Evolutionary conservation across 768 basidiomycete genomes (phyloP).

Genomic region (Pulveroboletus sp.): DNA sequence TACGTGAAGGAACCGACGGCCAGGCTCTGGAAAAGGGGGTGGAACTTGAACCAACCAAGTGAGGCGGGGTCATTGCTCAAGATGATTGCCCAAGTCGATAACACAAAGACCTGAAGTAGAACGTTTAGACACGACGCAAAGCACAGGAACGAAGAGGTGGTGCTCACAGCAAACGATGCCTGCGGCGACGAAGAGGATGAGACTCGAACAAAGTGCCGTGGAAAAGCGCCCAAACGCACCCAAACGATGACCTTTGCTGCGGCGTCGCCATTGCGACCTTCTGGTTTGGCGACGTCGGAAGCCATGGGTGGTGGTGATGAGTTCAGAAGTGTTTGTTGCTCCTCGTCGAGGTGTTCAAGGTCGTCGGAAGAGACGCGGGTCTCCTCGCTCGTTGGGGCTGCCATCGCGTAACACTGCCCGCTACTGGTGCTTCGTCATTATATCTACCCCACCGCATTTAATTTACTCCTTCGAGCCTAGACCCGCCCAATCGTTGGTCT

Average conservation of each 20-base stretch:
- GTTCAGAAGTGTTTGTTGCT: conserved; percentile 17
- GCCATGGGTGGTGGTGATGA: conserved; percentile 15
- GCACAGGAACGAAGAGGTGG: background rate
- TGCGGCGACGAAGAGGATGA: background rate
- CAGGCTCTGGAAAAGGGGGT: conserved; percentile 60
- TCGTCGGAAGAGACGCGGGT: background rate
- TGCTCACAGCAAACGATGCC: conserved; percentile 20
- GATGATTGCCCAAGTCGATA: conserved; percentile 44
- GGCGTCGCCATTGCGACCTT: conserved; percentile 38
- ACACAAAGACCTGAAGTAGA: conserved; percentile 35
- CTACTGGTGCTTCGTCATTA: background rate
- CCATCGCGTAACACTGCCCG: background rate
- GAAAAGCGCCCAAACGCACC: conserved; percentile 28
- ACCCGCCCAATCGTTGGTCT: no score
- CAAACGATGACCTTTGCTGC: conserved; percentile 33
- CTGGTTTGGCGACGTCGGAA: conserved; percentile 30
- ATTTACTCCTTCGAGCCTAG: no score
- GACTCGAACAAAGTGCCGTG: background rate
- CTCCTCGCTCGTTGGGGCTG: background rate
- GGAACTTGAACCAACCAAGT: conserved; percentile 61
- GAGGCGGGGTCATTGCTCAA: conserved; percentile 42
- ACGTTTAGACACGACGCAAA: conserved; percentile 1
- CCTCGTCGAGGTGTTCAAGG: background rate
- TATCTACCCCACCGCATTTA: background rate
- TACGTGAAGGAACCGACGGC: conserved; percentile 55